Conservation (phyloP, 2,329 filamentous ascomycete genomes). For the Trichoderma semiorbis region DNA sequence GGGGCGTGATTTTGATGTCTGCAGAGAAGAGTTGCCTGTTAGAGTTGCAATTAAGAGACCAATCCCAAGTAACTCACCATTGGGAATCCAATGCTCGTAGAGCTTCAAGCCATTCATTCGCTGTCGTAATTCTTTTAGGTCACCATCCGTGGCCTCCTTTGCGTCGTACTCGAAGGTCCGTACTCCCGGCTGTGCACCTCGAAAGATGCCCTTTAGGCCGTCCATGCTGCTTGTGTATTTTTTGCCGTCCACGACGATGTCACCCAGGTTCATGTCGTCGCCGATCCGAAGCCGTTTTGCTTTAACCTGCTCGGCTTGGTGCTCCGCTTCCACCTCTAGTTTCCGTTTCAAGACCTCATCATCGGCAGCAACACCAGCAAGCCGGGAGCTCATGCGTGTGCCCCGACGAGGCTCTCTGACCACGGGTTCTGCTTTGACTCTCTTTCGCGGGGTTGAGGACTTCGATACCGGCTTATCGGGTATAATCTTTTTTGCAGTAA, state of each 20-base stretch:
- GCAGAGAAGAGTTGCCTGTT: neutral
- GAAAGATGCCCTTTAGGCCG: constrained; percentile 56
- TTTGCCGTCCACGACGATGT: constrained; percentile 76
- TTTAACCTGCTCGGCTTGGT: constrained; percentile 40
- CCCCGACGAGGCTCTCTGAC: constrained; percentile 48
- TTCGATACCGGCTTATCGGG: constrained; percentile 51
- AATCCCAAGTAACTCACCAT: constrained; percentile 49
- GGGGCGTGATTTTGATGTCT: constrained; percentile 90
- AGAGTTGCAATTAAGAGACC: neutral
- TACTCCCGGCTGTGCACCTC: constrained; percentile 73
- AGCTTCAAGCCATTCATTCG: constrained; percentile 74
- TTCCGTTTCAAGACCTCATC: constrained; percentile 48
- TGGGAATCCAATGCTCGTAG: constrained; percentile 81
- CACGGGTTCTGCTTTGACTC: constrained; percentile 37
- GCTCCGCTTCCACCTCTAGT: constrained; percentile 47
- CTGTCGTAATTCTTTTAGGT: constrained; percentile 67
- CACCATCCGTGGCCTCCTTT: constrained; percentile 72
- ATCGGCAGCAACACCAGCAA: constrained; percentile 53
- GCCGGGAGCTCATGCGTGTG: constrained; percentile 55
- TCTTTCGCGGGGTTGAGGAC: constrained; percentile 35
- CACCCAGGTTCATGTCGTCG: constrained; percentile 65
- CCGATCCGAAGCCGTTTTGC: constrained; percentile 56
- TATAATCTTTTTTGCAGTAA: constrained; percentile 65
- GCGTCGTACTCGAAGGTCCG: constrained; percentile 87
- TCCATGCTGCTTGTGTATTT: constrained; percentile 67